Base-by-base conservation (phyloP, 192 early-diverging fungal genomes). In the Nowakowskiella sp. region DNA sequence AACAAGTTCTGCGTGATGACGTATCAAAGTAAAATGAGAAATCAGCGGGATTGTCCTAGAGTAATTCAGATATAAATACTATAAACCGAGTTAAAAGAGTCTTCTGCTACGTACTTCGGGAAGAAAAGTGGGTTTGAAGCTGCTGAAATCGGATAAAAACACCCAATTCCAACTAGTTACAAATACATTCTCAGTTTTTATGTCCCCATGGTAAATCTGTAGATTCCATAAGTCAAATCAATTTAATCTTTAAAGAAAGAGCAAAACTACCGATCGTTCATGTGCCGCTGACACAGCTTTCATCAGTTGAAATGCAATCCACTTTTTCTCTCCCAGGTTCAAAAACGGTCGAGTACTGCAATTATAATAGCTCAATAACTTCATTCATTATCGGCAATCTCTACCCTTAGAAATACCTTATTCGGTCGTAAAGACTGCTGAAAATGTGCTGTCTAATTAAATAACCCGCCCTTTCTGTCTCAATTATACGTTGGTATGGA, bases 11-110 rank as follows among this genome's bases (percentile, higher is more conserved):
- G 31, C 94, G 75, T 2, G 83, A 73, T 6, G 91, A 87, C 22
- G 89, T 83, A 68, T 98, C 94, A 67, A 98, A 98, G 61, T 91
- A 98, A 66, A 90, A 96, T 2, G 87, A 89, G 62, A 94, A 98
- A 52, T 95, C 86, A 9, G 89, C 88, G 0, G 94, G 94, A 53
- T 97, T 91, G 64, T 97, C 92, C 68, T 88, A 55, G n/a, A 8
- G 29, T 27, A 26, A n/a, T n/a, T 60, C 4, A 60, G 47, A 23
- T 10, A 48, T 43, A 48, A 31, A n/a, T n/a, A n/a, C n/a, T 19
- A 7, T 62, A 44, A 34, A 39, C 33, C 57, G 31, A 31, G 19
- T 23, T 21, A 1, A 9, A 25, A 13, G 3, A 51, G 24, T 9
- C 26, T 68, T 9, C 4, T 22, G 16, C 19, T 21, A 45, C 57